Evolutionary conservation across 805 yeast species (phyloP).

Genomic region (Ogataea pilisensis): DNA sequence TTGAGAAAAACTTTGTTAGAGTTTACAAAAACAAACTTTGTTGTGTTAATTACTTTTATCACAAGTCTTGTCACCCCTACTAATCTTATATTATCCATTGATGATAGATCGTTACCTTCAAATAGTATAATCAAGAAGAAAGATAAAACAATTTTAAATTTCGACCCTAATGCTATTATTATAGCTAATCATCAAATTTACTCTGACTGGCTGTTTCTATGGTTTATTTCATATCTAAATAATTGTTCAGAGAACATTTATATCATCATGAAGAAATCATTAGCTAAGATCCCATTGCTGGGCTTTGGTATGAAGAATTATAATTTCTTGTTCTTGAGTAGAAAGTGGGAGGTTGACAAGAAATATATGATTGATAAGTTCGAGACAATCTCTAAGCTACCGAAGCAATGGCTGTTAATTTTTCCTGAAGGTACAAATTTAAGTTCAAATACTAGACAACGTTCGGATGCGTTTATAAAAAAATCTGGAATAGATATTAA

Average conservation of each 20-base stretch:
- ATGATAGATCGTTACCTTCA: conserved; percentile 9
- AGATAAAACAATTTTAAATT: conserved; percentile 10
- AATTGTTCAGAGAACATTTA: conserved; percentile 58
- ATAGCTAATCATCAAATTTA: conserved; percentile 93
- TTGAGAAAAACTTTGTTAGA: conserved; percentile 37
- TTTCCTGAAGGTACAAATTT: conserved; percentile 96
- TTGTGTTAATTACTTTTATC: conserved; percentile 48
- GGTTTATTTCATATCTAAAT: conserved; percentile 80
- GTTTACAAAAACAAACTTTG: conserved; percentile 54
- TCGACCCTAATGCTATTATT: conserved; percentile 38
- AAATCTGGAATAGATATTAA: conserved; percentile 42
- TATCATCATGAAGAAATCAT: conserved; percentile 75
- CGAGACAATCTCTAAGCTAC: conserved; percentile 38
- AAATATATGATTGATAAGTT: conserved; percentile 52
- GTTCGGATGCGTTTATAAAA: conserved; percentile 54
- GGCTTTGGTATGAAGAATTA: conserved; percentile 85
- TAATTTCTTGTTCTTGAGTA: conserved; percentile 71
- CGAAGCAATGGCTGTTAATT: conserved; percentile 58
- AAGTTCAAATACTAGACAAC: conserved; percentile 57
- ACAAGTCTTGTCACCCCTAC: conserved; percentile 51
- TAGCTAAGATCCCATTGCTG: conserved; percentile 63
- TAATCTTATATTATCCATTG: conserved; percentile 43
- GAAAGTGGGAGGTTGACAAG: conserved; percentile 85
- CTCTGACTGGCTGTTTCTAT: conserved; percentile 86
- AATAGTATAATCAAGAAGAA: conserved; percentile 6